Evolutionary conservation across 176 grass and related monocot species (phyloP), one percentile per base, ranked within the genome.

Genomic region (Dendrocalamus sinicus): DNA sequence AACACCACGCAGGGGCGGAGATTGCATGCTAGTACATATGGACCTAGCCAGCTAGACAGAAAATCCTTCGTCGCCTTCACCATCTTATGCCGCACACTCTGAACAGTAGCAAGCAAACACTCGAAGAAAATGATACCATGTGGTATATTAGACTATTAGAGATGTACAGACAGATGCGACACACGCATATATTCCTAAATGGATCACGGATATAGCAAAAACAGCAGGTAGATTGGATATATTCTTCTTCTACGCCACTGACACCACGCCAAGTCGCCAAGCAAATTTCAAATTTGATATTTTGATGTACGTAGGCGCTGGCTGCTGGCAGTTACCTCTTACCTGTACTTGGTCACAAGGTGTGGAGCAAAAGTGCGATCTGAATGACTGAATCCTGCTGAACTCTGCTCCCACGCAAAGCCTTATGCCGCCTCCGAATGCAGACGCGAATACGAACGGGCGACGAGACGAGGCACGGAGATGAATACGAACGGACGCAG

Each of bases 341-440:
- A 74, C 16, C 35, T 85, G 0, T 85, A 77, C 14, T 85, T 44
- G 4, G 83, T 85, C 22, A 85, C 61, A 84, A 76, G 48, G 65
- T 39, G 32, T 76, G 82, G 9, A 84, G 60, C 72, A 85, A 76
- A 26, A 85, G 47, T 76, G 82, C 13, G 0, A 67, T 84, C 28
- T 28, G 28, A 28, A 28, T 28, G 28, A 28, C 12, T 40, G 51
- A 5, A 76, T 8, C 30, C 51, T 84, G 71, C 59, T 84, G 51
- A 84, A 84, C 20, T 75, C 45, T 75, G 70, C 8, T 7, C 57
- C 82, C 5, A 74, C 41, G 24, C 82, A 84, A 7, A 51, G 46
- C 32, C 82, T 67, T 17, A 30, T 67, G 60, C 82, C 82, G 9
- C 63, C 73, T 51, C 82, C 82, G 52, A 76, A 84, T 37, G 82